phyloP scores from a whole-genome alignment of 192 early-diverging fungal species.

The Lunasporangiospora selenospora region DNA sequence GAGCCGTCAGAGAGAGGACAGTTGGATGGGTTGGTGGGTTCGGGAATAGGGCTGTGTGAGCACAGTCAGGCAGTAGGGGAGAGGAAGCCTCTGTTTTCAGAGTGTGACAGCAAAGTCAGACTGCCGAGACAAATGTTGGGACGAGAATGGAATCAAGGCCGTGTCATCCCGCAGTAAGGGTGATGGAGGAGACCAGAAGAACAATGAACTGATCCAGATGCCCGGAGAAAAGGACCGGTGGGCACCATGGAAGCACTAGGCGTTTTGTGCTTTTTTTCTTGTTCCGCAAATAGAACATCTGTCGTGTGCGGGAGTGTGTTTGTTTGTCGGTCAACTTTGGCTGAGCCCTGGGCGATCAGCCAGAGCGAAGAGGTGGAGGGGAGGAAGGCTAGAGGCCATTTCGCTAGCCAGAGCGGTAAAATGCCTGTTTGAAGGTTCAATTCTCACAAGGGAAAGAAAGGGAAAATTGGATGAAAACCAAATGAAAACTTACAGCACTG shows the following conservation, averaged over 20 bases:
- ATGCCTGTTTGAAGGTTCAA: too few species aligned
- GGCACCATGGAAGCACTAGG: too few species aligned
- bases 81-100: not conserved
- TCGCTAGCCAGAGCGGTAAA: not conserved
- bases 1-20: not conserved
- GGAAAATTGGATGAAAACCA: not conserved
- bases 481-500: slow-evolving; percentile 27
- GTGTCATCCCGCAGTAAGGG: too few species aligned
- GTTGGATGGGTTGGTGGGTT: not conserved
- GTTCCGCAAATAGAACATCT: too few species aligned
- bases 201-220: too few species aligned
- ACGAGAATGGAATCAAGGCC: too few species aligned
- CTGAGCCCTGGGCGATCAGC: too few species aligned
- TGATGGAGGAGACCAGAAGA: too few species aligned
- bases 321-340: not conserved
- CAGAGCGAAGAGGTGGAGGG: not conserved
- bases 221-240: too few species aligned
- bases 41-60: not conserved
- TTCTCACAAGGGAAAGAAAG: not conserved
- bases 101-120: not conserved
- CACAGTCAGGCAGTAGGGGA: not conserved
- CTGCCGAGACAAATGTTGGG: not conserved
- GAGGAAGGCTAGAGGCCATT: not conserved
- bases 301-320: not conserved
- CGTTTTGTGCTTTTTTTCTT: too few species aligned